Percentiles rank a stretch among this genome's conserved stretches.
phyloP scores from a whole-genome alignment of 352 stramenopile genomes.

The Phytophthora vignae region DNA sequence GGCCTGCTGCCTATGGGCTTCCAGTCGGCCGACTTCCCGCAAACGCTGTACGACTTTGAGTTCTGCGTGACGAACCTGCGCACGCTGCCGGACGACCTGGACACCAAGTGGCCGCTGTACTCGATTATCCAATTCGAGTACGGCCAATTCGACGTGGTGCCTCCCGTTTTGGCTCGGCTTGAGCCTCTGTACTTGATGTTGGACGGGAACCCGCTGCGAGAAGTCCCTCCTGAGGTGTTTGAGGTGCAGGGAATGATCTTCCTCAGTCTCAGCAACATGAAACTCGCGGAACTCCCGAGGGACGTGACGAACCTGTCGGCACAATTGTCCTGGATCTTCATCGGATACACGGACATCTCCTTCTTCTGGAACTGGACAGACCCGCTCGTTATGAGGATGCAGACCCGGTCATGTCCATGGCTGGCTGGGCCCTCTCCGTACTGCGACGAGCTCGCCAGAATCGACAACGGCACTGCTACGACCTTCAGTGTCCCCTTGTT shows the following conservation, averaged over 20 bases:
- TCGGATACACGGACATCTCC: conserved; percentile 15
- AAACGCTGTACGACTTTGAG: conserved; percentile 4
- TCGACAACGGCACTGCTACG: conserved; percentile 17
- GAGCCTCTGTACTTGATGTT: conserved; percentile 33
- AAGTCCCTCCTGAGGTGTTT: conserved; percentile 27
- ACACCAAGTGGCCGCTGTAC: conserved; percentile 31
- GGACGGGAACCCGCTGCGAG: conserved; percentile 30
- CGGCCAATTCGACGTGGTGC: conserved; percentile 18
- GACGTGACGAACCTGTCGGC: conserved; percentile 22
- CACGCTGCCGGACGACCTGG: not conserved
- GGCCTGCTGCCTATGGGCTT: not conserved
- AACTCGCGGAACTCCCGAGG: conserved; percentile 15
- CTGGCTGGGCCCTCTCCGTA: conserved; percentile 19
- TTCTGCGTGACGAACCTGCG: conserved; percentile 3
- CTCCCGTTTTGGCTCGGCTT: conserved; percentile 26
- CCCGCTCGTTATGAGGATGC: conserved; percentile 21
- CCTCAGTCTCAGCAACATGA: conserved; percentile 20
- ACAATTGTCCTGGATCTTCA: not conserved
- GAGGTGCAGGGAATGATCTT: conserved; percentile 14
- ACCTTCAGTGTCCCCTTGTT: not conserved
- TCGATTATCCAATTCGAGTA: conserved; percentile 30
- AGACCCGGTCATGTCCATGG: not conserved
- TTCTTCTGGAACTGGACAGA: conserved; percentile 31
- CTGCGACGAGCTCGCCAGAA: conserved; percentile 22
- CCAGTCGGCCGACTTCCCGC: not conserved